A percentile compares a stretch with the other conserved stretches of the same genome.
Conservation (phyloP, 208 protist species). For the Wallacemonas rigidus region DNA sequence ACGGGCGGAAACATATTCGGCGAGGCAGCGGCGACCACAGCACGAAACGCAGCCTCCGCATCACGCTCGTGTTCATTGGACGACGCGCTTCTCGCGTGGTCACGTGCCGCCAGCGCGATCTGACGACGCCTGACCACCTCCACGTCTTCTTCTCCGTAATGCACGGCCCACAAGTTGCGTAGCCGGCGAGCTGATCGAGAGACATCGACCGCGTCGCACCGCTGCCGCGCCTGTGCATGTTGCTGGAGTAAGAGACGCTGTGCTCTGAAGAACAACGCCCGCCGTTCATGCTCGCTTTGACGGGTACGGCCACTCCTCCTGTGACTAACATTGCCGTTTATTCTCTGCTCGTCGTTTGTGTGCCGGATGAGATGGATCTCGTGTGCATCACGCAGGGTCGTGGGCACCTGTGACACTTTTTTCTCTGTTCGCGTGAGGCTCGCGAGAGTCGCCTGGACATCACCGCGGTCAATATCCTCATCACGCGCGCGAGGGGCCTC, state of each 20-base stretch:
- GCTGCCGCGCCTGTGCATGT: background rate
- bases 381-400: too few species aligned
- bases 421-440: too few species aligned
- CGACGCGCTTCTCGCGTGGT: background rate
- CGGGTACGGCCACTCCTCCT: background rate
- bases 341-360: too few species aligned
- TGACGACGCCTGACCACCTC: background rate
- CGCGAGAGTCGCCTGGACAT: too few species aligned
- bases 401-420: too few species aligned
- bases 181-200: background rate
- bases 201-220: background rate
- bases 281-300: background rate
- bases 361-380: too few species aligned
- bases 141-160: constrained; percentile 1
- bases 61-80: too few species aligned
- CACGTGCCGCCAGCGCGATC: background rate
- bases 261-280: background rate
- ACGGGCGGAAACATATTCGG: background rate
- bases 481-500: too few species aligned
- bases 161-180: constrained; percentile 12
- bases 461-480: too few species aligned
- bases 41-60: background rate
- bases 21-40: background rate
- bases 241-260: background rate
- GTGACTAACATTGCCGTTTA: background rate